A percentile compares a stretch with the other conserved stretches of the same genome.
Evolutionary conservation across 352 stramenopile species (phyloP).

Genomic region (Globisporangium perplexum): DNA sequence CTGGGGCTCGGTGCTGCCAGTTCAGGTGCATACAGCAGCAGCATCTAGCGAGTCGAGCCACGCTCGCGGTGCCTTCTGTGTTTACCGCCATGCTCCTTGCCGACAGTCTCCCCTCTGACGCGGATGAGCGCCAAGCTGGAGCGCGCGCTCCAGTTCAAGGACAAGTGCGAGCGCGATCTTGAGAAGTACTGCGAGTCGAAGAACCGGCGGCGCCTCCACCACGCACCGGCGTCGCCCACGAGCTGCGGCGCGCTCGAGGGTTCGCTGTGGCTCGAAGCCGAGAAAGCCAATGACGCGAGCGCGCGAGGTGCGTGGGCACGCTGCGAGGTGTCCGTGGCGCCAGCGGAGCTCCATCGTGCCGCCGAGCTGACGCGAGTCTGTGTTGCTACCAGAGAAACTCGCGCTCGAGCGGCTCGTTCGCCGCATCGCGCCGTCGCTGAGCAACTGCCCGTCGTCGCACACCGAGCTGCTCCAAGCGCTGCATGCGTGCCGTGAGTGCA

Average conservation of each 20-base stretch:
- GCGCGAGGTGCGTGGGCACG: constrained; percentile 20
- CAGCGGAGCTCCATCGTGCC: background rate
- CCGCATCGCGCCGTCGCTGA: constrained; percentile 57
- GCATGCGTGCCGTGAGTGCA: constrained; percentile 46
- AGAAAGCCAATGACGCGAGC: constrained; percentile 30
- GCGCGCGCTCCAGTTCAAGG: constrained; percentile 41
- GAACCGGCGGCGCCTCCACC: constrained; percentile 7
- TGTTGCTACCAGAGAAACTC: constrained; percentile 34
- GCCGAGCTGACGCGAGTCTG: background rate
- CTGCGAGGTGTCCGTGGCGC: background rate
- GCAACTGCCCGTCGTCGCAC: constrained; percentile 47
- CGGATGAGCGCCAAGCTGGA: constrained; percentile 39
- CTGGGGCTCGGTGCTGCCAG: too few relatives aligned
- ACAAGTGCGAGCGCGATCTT: constrained; percentile 50
- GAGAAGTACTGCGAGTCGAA: constrained; percentile 39
- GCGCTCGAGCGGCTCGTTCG: constrained; percentile 53
- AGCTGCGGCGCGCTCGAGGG: constrained; percentile 8
- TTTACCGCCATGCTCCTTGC: background rate
- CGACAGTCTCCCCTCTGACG: constrained; percentile 11
- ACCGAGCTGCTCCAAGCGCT: constrained; percentile 52
- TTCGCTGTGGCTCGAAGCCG: constrained; percentile 24
- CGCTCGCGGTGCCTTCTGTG: too few relatives aligned
- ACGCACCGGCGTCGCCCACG: background rate
- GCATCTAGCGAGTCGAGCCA: background rate
- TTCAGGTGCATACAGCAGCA: background rate